phyloP scores from a whole-genome alignment of 2,329 filamentous ascomycete species.

The Triangularia verruculosa region DNA sequence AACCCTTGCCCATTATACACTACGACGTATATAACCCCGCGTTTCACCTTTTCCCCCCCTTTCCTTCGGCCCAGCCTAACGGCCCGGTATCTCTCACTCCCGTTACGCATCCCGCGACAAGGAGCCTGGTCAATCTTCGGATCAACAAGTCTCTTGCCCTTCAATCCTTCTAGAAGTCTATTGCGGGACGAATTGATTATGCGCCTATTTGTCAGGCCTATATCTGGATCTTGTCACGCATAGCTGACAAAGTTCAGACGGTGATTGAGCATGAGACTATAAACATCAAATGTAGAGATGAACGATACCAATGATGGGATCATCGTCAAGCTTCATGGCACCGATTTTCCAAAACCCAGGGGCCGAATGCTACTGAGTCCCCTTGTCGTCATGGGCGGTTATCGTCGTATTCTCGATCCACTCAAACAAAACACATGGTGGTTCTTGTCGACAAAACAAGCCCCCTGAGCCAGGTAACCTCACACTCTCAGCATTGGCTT shows the following conservation, averaged over 20 bases:
- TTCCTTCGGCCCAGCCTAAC: neutral
- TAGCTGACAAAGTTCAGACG: neutral
- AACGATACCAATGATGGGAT: neutral
- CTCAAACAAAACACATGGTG: neutral
- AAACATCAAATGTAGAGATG: neutral
- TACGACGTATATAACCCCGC: slow-evolving; percentile 18
- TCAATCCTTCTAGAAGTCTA: neutral
- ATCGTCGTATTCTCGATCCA: neutral
- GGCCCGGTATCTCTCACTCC: slow-evolving; percentile 16
- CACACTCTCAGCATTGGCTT: too few species aligned
- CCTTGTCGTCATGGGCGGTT: neutral
- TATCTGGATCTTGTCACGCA: neutral
- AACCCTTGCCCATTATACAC: neutral
- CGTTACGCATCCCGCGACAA: neutral
- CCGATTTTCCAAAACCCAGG: neutral
- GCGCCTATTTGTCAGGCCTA: neutral
- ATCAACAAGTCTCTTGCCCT: neutral
- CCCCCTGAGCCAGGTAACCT: neutral
- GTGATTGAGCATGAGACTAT: neutral
- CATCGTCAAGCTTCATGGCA: neutral
- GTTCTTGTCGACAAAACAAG: neutral
- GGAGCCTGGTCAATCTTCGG: neutral
- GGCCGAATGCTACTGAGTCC: neutral
- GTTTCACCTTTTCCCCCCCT: slow-evolving; percentile 21
- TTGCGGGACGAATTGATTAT: too few species aligned